Evolutionary conservation across 306 rosid species (phyloP), one percentile per base, ranked within the genome.

Genomic region (Vicia faba): DNA sequence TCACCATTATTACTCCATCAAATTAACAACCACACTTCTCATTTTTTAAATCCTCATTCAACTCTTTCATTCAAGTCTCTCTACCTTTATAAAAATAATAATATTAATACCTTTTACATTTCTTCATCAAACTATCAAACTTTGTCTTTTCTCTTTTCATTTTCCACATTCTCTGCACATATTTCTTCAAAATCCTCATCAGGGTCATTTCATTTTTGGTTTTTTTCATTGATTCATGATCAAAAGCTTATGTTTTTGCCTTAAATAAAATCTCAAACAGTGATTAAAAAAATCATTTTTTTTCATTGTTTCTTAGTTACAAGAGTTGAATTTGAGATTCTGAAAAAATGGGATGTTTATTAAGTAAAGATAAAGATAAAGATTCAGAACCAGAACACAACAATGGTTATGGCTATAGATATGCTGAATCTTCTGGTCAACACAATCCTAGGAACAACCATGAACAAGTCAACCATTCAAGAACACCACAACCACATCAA

Each of bases 391-490:
- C 69, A 35, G 80, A 61, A 10, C 55, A 70, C 2, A 76, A 84
- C 6, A 83, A 84, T 78, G 88, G 84, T 15, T 77, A 85, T 78
- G 88, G 84, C n/a, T 77, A 85, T 40, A 66, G 75, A 81, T 70
- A 84, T 76, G 87, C 72, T 45, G 38, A 54, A 16, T 53, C 35
- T 53, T 23, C 15, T 23, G 59, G 15, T 53, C 35, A 25, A 23
- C 69, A 69, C 31, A 75, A 78, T 53, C 85, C 81, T 11, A 56
- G 35, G 57, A 85, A 80, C 38, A 48, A 56, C 35, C 82, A 68
- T 38, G 87, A 84, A 43, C 81, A 83, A 49, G 78, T 35, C 59
- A 69, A 74, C 49, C 92, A 81, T 59, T 12, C 87, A 61, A 82
- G 79, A 58, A 5, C 62, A 44, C 53, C 63, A 15, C 26, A 69